Conservation (phyloP, 1,139 yeast species). For the Pichia sp. region DNA sequence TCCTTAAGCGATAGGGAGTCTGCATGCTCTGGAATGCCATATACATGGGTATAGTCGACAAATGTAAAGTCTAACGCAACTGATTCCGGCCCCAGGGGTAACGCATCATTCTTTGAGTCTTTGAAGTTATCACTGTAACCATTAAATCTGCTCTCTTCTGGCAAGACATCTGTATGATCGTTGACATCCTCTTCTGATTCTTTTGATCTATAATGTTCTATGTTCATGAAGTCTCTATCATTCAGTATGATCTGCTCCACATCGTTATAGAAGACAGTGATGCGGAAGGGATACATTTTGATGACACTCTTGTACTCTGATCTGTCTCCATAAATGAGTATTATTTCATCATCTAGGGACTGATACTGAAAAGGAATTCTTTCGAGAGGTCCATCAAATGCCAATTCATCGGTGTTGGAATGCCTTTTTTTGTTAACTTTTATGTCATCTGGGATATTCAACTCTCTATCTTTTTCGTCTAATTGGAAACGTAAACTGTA, state of each 20-base stretch:
- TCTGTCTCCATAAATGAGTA: slow-evolving; percentile 36
- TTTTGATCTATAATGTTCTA: slow-evolving; percentile 66
- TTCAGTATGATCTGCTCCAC: slow-evolving; percentile 52
- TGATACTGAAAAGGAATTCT: slow-evolving; percentile 14
- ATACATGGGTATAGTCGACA: slow-evolving; percentile 53
- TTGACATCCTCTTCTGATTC: slow-evolving; percentile 28
- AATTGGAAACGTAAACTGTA: slow-evolving; percentile 52
- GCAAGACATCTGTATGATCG: slow-evolving; percentile 34
- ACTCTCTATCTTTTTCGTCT: slow-evolving; percentile 48
- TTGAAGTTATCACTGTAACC: slow-evolving; percentile 54
- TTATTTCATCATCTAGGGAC: slow-evolving; percentile 23
- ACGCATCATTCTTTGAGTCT: slow-evolving; percentile 51
- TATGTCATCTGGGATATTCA: slow-evolving; percentile 4
- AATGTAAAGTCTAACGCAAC: slow-evolving; percentile 73
- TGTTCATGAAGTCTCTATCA: slow-evolving; percentile 60
- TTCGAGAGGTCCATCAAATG: slow-evolving; percentile 30
- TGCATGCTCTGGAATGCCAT: slow-evolving; percentile 95
- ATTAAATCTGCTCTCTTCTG: slow-evolving; percentile 51
- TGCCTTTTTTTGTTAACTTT: slow-evolving; percentile 40
- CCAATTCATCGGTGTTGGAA: slow-evolving; percentile 56
- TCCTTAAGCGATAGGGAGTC: slow-evolving; percentile 68
- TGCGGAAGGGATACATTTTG: slow-evolving; percentile 42
- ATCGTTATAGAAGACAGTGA: slow-evolving; percentile 41
- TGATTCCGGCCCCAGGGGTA: slow-evolving; percentile 88
- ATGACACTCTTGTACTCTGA: slow-evolving; percentile 28